A percentile compares a stretch with the other conserved stretches of the same genome.
Evolutionary conservation across 2,329 filamentous ascomycete species (phyloP).

Genomic region (Grosmannia penicillata): DNA sequence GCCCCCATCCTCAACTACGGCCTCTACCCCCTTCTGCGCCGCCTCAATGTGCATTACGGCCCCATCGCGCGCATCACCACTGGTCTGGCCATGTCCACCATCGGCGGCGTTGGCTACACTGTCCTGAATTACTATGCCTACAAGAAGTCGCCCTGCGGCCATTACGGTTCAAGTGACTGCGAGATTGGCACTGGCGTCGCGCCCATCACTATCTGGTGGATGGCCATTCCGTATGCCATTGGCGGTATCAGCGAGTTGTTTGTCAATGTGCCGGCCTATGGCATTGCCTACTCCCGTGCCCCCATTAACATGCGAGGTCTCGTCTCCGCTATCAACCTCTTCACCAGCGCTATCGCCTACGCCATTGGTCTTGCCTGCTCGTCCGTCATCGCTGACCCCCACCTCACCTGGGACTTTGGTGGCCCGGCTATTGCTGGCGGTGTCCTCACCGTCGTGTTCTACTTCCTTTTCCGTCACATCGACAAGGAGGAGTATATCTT

Average conservation of each 20-base stretch:
- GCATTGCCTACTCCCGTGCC: slow-evolving; percentile 49
- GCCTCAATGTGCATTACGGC: slow-evolving; percentile 48
- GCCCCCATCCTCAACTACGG: slow-evolving; percentile 55
- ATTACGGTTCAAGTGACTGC: slow-evolving; percentile 23
- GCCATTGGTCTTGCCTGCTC: slow-evolving; percentile 49
- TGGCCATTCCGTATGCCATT: slow-evolving; percentile 36
- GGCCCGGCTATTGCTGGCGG: slow-evolving; percentile 30
- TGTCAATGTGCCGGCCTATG: slow-evolving; percentile 34
- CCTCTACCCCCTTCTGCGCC: slow-evolving; percentile 53
- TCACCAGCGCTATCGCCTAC: slow-evolving; percentile 53
- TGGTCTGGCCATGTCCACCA: slow-evolving; percentile 31
- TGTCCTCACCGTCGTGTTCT: slow-evolving; percentile 28
- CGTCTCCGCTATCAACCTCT: slow-evolving; percentile 52
- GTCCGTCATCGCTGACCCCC: slow-evolving; percentile 30
- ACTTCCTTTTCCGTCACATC: slow-evolving; percentile 30
- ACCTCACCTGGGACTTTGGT: slow-evolving; percentile 34
- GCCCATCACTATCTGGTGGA: slow-evolving; percentile 38
- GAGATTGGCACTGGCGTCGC: slow-evolving; percentile 20
- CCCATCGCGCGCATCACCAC: slow-evolving; percentile 63
- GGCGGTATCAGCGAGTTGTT: slow-evolving; percentile 37
- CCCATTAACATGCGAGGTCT: slow-evolving; percentile 64
- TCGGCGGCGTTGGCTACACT: slow-evolving; percentile 28
- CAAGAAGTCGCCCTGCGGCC: slow-evolving; percentile 24
- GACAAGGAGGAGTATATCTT: slow-evolving; percentile 29
- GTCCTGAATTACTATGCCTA: slow-evolving; percentile 27